Base-by-base conservation (phyloP, 805 yeast genomes). In the Torulaspora maleeae region DNA sequence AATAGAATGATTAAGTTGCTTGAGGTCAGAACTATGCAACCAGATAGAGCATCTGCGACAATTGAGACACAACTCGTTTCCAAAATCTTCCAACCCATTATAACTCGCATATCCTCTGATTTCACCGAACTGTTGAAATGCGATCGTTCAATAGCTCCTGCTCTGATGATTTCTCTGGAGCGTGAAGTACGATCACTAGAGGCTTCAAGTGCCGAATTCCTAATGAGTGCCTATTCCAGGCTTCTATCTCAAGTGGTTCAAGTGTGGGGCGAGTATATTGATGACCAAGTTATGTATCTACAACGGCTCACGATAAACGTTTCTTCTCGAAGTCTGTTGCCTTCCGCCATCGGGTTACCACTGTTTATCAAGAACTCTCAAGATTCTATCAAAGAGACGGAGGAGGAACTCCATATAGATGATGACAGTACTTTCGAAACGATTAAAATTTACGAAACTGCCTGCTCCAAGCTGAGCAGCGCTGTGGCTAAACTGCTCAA, bases 161-260 rank as follows among this genome's bases (percentile, higher is more conserved):
- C 70, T 3, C 53, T 77, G 1, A 49, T 75, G 37, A 54, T 71
- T 1, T 60, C 70, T 30, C 52, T 79, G 8, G 82, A 79, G 47
- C 44, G 51, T 6, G 54, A 64, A 20, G 61, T 67, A 5, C 55
- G 54, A 19, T 58, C 54, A 9, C 58, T 71, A 15, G 74, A 74
- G 8, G 66, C 76, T 7, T 70, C 82, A 1, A 77, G 78, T 59
- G 89, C 83, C 57, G 95, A 86, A 51, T 86, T 75, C 53, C 66
- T 76, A 16, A 68, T 76, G 47, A 71, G 74, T 32, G 69, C 74
- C 42, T 68, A 83, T 49, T 71, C 69, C 27, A 78, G 77, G 48
- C 52, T 80, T 4, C 65, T 70, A n/a, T 79, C 78, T 24, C 77
- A 76, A 58, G 68, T 80, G 36, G 66, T 66, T 33, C 64, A 63